Base-by-base conservation (phyloP, 2,329 filamentous ascomycete genomes). In the Stemphylium beticola region DNA sequence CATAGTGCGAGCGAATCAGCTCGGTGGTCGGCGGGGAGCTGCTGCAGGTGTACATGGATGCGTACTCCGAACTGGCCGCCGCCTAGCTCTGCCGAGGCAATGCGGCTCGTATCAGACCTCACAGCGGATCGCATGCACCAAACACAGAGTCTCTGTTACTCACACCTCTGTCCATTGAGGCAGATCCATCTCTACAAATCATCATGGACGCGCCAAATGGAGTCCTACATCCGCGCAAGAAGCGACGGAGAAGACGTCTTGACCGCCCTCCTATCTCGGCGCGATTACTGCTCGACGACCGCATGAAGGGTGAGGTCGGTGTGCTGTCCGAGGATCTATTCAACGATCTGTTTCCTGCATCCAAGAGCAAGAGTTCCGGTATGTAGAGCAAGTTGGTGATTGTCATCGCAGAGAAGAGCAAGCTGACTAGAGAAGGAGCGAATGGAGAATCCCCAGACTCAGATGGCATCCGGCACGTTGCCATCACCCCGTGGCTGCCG, bases 251-350 rank as follows among this genome's bases (percentile, higher is more conserved):
- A 68, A 80, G 82, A 61, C 76, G 79, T 51, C 74, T 78, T 49
- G 79, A 95, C 74, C 92, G 90, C 74, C 83, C 89, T 7, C 84
- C 93, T 38, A 82, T 96, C 54, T 84, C 90, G 54, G 93, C 92
- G 52, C 87, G 90, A 53, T 82, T 98, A 45, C 84, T 96, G 33
- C 85, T 97, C 52, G 92, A 96, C 75, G 90, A 92, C 71, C 88
- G 90, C 74, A 82, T 96, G 67, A 91, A 89, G 76, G 91, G 91
- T 48, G 91, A 96, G 71, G 83, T 93, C 58, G 95, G 92, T 60
- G 85, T 95, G 61, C 77, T 98, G 48, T 96, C 93, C 11, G 88
- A 92, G 67, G 92, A 96, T 74, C 82, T 99, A 46, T 92, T 93
- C 68, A 81, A 83, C 41, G 90, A 96, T 70, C 83, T 98, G 46